phyloP scores from a whole-genome alignment of 1,139 yeast genomes.

The Kodamaea sp. region DNA sequence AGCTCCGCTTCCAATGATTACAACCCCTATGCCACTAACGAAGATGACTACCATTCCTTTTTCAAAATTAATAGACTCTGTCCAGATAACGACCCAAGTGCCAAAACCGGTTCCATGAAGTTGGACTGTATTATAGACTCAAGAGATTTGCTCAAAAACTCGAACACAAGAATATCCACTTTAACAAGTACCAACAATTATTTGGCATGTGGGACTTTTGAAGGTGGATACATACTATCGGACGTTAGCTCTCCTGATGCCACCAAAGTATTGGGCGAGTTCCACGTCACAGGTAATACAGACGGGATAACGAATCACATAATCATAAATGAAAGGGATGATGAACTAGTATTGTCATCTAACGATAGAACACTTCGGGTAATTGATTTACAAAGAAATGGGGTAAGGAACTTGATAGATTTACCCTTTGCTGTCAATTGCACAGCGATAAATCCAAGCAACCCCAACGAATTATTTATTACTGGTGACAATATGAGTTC shows the following conservation, averaged over 20 bases:
- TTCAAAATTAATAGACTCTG: constrained; percentile 40
- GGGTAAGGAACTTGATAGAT: constrained; percentile 7
- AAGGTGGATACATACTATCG: constrained; percentile 50
- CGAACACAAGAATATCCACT: constrained; percentile 49
- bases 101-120: constrained; percentile 28
- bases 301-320: constrained; percentile 62
- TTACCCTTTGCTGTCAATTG: constrained; percentile 57
- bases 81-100: constrained; percentile 24
- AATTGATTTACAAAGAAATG: constrained; percentile 31
- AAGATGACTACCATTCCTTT: constrained; percentile 31
- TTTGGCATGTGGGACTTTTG: constrained; percentile 56
- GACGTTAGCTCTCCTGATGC: constrained; percentile 28
- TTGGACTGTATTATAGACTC: constrained; percentile 44
- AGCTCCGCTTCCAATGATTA: constrained; percentile 2
- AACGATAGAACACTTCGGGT: constrained; percentile 49
- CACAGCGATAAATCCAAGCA: constrained; percentile 39
- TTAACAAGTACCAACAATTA: constrained; percentile 44
- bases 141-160: constrained; percentile 27
- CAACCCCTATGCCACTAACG: constrained; percentile 2
- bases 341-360: constrained; percentile 42
- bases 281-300: constrained; percentile 40
- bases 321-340: constrained; percentile 29
- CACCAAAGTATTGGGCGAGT: constrained; percentile 34
- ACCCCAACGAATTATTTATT: constrained; percentile 40
- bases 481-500: constrained; percentile 54